Evolutionary conservation across 495 filamentous ascomycete genomes (phyloP), one percentile per base, ranked within the genome.

Genomic region (Barbatosphaeria neglecta): DNA sequence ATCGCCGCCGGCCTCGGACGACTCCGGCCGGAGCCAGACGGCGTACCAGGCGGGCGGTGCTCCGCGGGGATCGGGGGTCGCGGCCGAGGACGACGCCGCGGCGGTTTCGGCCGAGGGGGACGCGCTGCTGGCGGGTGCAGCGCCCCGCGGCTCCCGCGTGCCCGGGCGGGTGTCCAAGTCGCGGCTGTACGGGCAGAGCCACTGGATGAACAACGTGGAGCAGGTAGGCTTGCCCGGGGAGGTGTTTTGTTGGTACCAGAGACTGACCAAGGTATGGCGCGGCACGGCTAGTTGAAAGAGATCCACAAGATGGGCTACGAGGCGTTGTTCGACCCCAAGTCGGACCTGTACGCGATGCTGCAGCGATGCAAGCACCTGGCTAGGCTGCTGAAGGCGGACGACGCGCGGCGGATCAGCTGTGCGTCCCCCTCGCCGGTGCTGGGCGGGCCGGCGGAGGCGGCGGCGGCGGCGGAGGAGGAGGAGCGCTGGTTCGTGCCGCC

Each of bases 161-260:
- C 15, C 39, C 13, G 39, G 39, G 3, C 17, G 39, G 1, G 1
- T 66, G 20, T 57, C 58, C 16, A 79, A 79, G 51, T 66, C 66
- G 1, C 54, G 74, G 4, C 49, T 75, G 5, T 69, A 74, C 50
- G 75, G 75, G 1, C 70, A 70, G 27, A 77, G 71, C 46, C 72
- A 76, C 50, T 79, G 73, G 74, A 69, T 75, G 44, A 61, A 65
- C 43, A 63, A 65, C 5, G 53, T 64, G n/a, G 49, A 59, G 22
- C 47, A 55, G 44, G 74, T 73, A 64, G 37, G 63, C 54, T 45
- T 37, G 35, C 19, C 27, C 11, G 31, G 11, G 6, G 18, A 31
- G 33, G 20, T 22, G 22, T 43, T 9, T 40, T 41, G 20, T 42
- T 37, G 7, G 19, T 25, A 15, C 6, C 28, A 46, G 25, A 46